phyloP scores from a whole-genome alignment of 2,329 filamentous ascomycete species.

The Talaromyces sp. region DNA sequence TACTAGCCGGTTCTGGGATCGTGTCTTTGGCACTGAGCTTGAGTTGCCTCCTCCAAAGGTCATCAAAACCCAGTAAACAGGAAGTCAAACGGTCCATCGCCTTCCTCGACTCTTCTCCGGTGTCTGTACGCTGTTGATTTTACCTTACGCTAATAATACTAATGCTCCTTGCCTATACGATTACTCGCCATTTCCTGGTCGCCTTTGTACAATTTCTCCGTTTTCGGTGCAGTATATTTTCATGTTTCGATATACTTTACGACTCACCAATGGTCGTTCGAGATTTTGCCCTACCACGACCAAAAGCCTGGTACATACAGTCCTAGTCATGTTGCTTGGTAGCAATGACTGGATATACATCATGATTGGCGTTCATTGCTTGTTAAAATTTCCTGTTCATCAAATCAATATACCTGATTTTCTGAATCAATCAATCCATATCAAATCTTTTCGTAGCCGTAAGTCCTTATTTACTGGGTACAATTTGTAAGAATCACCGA shows the following conservation, averaged over 20 bases:
- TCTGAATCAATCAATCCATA: not conserved
- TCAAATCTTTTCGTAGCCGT: not conserved
- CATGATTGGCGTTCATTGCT: not conserved
- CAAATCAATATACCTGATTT: not conserved
- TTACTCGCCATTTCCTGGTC: not conserved
- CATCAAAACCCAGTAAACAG: conserved; percentile 34
- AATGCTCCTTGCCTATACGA: not conserved
- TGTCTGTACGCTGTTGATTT: not conserved
- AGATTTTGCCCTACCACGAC: not conserved
- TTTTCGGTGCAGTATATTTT: not conserved
- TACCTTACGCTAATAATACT: conserved; percentile 1
- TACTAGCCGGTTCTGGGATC: conserved; percentile 94
- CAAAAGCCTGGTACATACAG: not conserved
- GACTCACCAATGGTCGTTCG: not conserved
- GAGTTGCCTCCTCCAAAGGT: conserved; percentile 39
- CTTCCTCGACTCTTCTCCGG: not conserved
- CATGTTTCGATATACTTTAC: not conserved
- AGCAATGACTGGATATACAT: not conserved
- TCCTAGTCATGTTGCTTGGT: not conserved
- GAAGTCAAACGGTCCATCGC: not conserved
- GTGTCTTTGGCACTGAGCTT: conserved; percentile 85
- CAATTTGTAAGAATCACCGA: no score
- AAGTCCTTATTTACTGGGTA: not conserved
- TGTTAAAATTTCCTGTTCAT: not conserved
- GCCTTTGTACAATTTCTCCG: not conserved